Evolutionary conservation across 768 basidiomycete genomes (phyloP).

Genomic region (Goffeauzyma gilvescens): DNA sequence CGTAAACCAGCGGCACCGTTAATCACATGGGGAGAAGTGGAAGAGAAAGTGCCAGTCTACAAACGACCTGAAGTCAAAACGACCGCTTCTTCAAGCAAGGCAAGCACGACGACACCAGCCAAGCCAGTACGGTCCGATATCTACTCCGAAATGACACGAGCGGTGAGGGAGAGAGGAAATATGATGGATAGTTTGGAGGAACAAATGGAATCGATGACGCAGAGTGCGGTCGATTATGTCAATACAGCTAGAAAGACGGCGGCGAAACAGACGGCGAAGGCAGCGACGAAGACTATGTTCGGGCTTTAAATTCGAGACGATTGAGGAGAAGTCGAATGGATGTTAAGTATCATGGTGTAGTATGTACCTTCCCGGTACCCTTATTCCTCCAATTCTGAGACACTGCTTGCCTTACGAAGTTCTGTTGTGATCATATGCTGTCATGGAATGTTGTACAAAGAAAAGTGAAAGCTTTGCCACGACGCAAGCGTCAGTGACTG

Average conservation of each 20-base stretch:
- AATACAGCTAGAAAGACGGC: slow-evolving; percentile 23
- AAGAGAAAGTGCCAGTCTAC: slow-evolving; percentile 6
- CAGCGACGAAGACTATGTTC: slow-evolving; percentile 22
- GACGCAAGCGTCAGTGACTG: too few relatives aligned
- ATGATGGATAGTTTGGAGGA: slow-evolving; percentile 26
- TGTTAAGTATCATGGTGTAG: too few relatives aligned
- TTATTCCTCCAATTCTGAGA: too few relatives aligned
- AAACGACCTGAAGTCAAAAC: slow-evolving; percentile 13
- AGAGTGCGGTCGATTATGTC: slow-evolving; percentile 20
- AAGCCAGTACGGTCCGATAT: slow-evolving; percentile 23
- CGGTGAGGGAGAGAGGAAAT: slow-evolving; percentile 19
- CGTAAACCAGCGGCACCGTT: slow-evolving; percentile 23
- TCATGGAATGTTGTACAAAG: too few relatives aligned
- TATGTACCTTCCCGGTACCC: too few relatives aligned
- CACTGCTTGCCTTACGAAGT: too few relatives aligned
- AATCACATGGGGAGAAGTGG: slow-evolving; percentile 27
- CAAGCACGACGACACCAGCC: slow-evolving; percentile 12
- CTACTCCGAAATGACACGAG: slow-evolving; percentile 28
- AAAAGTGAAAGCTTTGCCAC: too few relatives aligned
- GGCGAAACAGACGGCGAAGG: slow-evolving; percentile 31
- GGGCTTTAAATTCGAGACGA: slow-evolving; percentile 14
- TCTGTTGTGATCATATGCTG: too few relatives aligned
- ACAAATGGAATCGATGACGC: slow-evolving; percentile 18
- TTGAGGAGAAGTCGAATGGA: too few relatives aligned
- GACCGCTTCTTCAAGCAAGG: slow-evolving; percentile 15